Evolutionary conservation across 306 rosid species (phyloP).

Genomic region (Leucaena leucocephala): DNA sequence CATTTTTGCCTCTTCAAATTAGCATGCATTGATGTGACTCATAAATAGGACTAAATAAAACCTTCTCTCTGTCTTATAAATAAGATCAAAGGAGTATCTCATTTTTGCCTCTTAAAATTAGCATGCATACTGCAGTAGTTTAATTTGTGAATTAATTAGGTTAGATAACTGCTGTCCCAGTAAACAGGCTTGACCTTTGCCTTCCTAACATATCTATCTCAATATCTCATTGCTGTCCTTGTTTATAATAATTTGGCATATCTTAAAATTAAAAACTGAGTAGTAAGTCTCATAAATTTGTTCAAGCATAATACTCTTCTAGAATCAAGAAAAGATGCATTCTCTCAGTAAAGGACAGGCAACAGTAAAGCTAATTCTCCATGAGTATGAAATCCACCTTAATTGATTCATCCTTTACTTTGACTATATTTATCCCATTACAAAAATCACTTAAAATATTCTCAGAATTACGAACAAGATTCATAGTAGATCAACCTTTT

Average conservation of each 20-base stretch:
- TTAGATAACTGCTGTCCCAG: conserved; percentile 13
- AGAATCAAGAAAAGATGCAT: conserved; percentile 18
- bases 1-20: no score
- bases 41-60: no score
- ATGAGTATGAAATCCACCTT: neutral
- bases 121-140: neutral
- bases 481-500: conserved; percentile 21
- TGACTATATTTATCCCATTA: conserved; percentile 17
- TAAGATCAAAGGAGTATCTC: no score
- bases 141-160: conserved; percentile 19
- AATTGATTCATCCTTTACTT: neutral
- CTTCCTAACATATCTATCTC: conserved; percentile 7
- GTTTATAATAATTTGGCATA: conserved; percentile 22
- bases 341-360: neutral
- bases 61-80: no score
- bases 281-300: conserved; percentile 6
- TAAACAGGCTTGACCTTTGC: conserved; percentile 11
- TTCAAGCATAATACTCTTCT: conserved; percentile 7
- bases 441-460: conserved; percentile 15
- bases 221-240: conserved; percentile 16
- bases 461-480: conserved; percentile 5
- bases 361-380: conserved; percentile 3
- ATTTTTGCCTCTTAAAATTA: no score
- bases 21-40: neutral
- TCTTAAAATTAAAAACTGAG: conserved; percentile 15